Evolutionary conservation across 78 protist species (phyloP).

Genomic region (Planoprotostelium fungivorum): DNA sequence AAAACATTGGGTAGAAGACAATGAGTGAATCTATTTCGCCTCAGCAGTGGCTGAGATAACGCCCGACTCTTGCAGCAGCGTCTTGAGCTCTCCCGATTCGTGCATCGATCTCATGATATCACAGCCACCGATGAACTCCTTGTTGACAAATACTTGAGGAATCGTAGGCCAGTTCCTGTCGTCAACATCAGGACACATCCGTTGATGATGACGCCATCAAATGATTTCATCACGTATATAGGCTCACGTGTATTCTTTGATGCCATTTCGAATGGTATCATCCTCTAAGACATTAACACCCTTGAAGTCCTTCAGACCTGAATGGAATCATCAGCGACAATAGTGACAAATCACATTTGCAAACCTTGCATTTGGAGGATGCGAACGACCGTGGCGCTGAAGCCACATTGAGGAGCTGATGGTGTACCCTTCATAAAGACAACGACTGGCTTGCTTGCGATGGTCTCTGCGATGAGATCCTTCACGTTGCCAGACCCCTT

Average conservation of each 20-base stretch:
- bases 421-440: conserved; percentile 93
- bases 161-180: conserved; percentile 92
- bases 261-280: conserved; percentile 57
- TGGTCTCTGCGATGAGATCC: background rate
- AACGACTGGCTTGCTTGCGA: conserved; percentile 25
- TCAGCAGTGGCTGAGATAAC: too few relatives aligned
- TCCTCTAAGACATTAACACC: conserved; percentile 59
- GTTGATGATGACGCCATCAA: too few relatives aligned
- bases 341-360: background rate
- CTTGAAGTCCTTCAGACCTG: background rate
- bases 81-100: conserved; percentile 43
- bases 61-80: conserved; percentile 14
- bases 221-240: background rate
- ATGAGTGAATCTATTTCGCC: too few relatives aligned
- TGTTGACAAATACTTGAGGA: conserved; percentile 89
- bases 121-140: conserved; percentile 93
- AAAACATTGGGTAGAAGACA: too few relatives aligned
- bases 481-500: background rate
- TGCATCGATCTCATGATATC: conserved; percentile 67
- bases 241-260: conserved; percentile 67
- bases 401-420: conserved; percentile 84
- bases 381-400: conserved; percentile 64
- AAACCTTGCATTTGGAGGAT: conserved; percentile 61
- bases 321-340: background rate
- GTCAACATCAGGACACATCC: background rate